Conservation (phyloP, 495 filamentous ascomycete genomes). For the Xylaria curta region DNA sequence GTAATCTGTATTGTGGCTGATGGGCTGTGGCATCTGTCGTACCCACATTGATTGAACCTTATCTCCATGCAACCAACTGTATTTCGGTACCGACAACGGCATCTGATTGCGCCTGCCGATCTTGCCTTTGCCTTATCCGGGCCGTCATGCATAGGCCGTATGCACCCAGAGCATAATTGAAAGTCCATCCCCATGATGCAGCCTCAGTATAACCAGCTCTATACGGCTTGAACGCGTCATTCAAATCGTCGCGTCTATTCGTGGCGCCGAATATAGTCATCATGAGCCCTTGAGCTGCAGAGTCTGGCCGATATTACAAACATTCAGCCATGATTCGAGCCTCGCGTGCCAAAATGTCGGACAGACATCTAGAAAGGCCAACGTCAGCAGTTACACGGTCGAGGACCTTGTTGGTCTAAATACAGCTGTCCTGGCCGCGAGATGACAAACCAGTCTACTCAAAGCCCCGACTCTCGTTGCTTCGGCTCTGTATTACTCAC, state of each 20-base stretch:
- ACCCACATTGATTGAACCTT: too few species aligned
- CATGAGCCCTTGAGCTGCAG: neutral
- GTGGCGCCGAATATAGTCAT: neutral
- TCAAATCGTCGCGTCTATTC: neutral
- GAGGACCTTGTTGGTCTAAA: conserved; percentile 5
- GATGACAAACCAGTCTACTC: neutral
- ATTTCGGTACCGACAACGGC: neutral
- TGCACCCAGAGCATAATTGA: neutral
- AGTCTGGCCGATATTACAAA: neutral
- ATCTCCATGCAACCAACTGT: neutral
- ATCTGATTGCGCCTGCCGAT: neutral
- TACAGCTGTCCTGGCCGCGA: neutral
- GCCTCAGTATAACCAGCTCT: neutral
- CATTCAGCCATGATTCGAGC: neutral
- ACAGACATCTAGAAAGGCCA: neutral
- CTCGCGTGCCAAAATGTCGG: neutral
- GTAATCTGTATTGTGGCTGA: neutral
- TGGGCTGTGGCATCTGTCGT: neutral
- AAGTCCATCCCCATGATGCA: neutral
- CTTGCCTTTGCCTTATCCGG: neutral
- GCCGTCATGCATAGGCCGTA: neutral
- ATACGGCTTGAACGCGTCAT: neutral
- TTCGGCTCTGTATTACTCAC: neutral
- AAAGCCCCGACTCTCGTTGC: neutral
- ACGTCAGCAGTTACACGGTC: neutral